phyloP scores from a whole-genome alignment of 192 early-diverging fungal genomes.

The Podila epicladia region DNA sequence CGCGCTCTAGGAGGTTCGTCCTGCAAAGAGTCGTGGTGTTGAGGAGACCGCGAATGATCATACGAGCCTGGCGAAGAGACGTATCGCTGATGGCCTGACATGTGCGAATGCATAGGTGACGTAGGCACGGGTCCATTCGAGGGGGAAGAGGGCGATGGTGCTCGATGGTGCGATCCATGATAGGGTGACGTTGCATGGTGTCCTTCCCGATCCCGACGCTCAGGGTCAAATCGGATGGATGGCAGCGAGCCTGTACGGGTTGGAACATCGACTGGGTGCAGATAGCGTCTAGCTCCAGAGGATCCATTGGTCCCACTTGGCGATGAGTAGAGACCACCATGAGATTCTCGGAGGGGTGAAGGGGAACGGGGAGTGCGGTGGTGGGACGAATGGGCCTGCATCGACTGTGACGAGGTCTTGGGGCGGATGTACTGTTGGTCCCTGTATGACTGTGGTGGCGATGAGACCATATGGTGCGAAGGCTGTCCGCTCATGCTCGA shows the following conservation, averaged over 20 bases:
- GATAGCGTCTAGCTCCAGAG: constrained; percentile 25
- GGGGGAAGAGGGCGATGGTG: constrained; percentile 27
- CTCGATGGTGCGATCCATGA: constrained; percentile 19
- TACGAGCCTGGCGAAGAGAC: constrained; percentile 36
- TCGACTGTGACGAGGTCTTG: constrained; percentile 28
- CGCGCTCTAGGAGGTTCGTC: constrained; percentile 24
- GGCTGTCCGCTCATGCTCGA: background rate
- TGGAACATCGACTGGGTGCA: constrained; percentile 37
- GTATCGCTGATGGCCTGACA: constrained; percentile 12
- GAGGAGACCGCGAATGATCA: constrained; percentile 26
- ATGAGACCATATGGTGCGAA: constrained; percentile 16
- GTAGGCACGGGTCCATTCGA: constrained; percentile 6
- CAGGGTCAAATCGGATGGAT: constrained; percentile 35
- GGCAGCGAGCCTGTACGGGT: constrained; percentile 42
- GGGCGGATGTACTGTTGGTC: constrained; percentile 12
- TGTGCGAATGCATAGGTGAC: constrained; percentile 31
- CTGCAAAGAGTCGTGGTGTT: constrained; percentile 20
- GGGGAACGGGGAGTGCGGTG: constrained; percentile 30
- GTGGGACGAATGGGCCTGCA: constrained; percentile 23
- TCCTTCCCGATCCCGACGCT: constrained; percentile 13
- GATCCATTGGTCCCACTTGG: constrained; percentile 1
- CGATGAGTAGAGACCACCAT: constrained; percentile 17
- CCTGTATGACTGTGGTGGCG: constrained; percentile 18
- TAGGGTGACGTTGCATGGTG: constrained; percentile 15
- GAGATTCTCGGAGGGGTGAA: constrained; percentile 40